phyloP scores from a whole-genome alignment of 495 filamentous ascomycete species.

The Jackrogersella multiformis region DNA sequence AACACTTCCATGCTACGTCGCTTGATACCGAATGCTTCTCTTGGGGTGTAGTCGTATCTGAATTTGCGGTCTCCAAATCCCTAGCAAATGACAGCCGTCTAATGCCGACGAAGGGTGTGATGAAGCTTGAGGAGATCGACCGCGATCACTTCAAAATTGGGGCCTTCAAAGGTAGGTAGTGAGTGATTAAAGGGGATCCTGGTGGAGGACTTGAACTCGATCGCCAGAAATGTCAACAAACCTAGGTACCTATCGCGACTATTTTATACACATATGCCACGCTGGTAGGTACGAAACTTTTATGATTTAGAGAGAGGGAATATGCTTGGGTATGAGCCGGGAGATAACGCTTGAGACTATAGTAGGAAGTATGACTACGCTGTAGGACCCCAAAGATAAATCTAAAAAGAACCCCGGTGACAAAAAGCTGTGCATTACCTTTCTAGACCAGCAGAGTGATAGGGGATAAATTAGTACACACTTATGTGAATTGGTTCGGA shows the following conservation, averaged over 20 bases:
- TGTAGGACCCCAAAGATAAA: background rate
- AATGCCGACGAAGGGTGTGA: background rate
- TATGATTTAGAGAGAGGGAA: background rate
- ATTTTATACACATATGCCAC: background rate
- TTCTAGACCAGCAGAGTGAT: background rate
- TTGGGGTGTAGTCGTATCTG: constrained; percentile 1
- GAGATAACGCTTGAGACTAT: background rate
- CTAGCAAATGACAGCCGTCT: background rate
- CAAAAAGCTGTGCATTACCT: background rate
- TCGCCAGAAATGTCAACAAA: background rate
- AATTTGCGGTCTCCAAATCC: background rate
- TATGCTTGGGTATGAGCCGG: background rate
- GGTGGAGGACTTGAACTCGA: background rate
- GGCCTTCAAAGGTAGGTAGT: background rate
- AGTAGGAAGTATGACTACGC: background rate
- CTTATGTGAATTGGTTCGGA: background rate
- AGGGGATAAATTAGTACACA: background rate
- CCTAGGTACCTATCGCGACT: background rate
- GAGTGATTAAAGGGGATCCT: background rate
- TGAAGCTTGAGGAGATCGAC: background rate
- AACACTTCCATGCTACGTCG: background rate
- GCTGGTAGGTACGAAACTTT: background rate
- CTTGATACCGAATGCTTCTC: background rate
- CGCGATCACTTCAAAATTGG: background rate
- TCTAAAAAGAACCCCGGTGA: background rate